These are phyloP conservation scores for Blastobotrys mokoenaii DNA, from an alignment of 805 yeast species.

Conservation along the genomic window DNA sequence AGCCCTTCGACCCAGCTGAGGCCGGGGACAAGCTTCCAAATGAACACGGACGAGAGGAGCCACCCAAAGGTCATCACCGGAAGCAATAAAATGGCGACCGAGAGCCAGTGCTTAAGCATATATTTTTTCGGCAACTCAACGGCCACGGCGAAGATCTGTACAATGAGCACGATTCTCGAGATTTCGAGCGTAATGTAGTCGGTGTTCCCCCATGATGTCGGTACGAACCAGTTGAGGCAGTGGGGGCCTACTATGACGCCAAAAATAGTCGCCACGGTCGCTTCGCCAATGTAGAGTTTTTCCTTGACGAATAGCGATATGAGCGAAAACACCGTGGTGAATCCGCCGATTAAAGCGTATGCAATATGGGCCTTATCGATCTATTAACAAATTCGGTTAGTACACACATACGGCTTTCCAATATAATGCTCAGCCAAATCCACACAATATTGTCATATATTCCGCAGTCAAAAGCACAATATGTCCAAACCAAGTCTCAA, in stretches of 20 bases:
- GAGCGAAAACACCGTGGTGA: constrained; percentile 70
- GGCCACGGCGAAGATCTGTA: constrained; percentile 90
- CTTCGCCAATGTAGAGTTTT: constrained; percentile 80
- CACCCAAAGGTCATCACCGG: constrained; percentile 92
- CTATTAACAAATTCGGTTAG: constrained; percentile 23
- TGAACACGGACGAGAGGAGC: constrained; percentile 71
- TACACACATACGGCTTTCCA: too few species aligned
- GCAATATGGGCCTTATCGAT: constrained; percentile 70
- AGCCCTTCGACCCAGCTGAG: constrained; percentile 64
- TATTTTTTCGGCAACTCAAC: constrained; percentile 88
- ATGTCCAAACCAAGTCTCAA: too few species aligned
- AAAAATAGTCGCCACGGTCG: constrained; percentile 76
- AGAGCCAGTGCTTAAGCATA: constrained; percentile 75
- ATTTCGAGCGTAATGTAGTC: constrained; percentile 78
- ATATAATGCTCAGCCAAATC: too few species aligned
- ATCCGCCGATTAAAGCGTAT: constrained; percentile 80
- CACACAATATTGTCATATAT: too few species aligned
- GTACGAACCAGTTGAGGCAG: constrained; percentile 74
- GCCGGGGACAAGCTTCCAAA: constrained; percentile 70
- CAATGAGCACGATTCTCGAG: constrained; percentile 70
- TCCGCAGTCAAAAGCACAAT: too few species aligned
- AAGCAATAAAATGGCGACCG: constrained; percentile 62
- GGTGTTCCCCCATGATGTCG: constrained; percentile 75
- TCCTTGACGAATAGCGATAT: constrained; percentile 79
- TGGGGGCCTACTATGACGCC: constrained; percentile 89